Evolutionary conservation across 2,329 filamentous ascomycete species (phyloP).

Genomic region (Penicillium sp.): DNA sequence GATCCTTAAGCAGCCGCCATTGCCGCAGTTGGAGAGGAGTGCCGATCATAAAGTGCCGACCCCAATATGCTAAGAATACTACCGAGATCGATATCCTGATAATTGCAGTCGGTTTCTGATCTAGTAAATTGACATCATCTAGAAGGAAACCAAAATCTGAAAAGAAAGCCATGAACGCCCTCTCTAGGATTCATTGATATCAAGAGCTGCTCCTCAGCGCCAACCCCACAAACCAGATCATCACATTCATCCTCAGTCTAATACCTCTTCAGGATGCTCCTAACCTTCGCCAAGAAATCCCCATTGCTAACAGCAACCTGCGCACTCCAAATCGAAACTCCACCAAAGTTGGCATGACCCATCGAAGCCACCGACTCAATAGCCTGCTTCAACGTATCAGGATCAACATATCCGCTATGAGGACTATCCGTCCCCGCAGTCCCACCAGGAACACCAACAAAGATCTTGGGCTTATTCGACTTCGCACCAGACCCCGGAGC

Average conservation of each 20-base stretch:
- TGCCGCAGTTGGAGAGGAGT: not conserved
- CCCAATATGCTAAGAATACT: too few species aligned
- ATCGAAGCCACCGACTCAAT: slow-evolving; percentile 16
- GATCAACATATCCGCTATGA: not conserved
- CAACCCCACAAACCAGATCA: too few species aligned
- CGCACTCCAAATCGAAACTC: slow-evolving; percentile 1
- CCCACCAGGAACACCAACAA: slow-evolving; percentile 1
- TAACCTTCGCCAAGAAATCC: not conserved
- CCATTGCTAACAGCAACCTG: slow-evolving; percentile 39
- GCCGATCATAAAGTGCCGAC: not conserved
- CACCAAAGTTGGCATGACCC: not conserved
- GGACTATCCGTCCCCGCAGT: not conserved
- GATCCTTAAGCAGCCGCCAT: not conserved
- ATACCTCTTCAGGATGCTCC: not conserved
- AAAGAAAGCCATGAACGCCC: too few species aligned
- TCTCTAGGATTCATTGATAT: too few species aligned
- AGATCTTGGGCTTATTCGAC: slow-evolving; percentile 2
- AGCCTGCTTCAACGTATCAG: not conserved
- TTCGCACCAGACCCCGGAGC: not conserved
- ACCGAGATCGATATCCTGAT: too few species aligned
- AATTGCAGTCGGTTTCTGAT: too few species aligned
- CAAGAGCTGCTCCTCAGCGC: too few species aligned
- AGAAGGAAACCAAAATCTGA: too few species aligned
- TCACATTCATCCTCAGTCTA: too few species aligned
- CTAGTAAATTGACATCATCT: too few species aligned